A percentile compares a stretch with the other conserved stretches of the same genome.
Evolutionary conservation across 2,329 filamentous ascomycete species (phyloP).

Genomic region (Nemania sp.): DNA sequence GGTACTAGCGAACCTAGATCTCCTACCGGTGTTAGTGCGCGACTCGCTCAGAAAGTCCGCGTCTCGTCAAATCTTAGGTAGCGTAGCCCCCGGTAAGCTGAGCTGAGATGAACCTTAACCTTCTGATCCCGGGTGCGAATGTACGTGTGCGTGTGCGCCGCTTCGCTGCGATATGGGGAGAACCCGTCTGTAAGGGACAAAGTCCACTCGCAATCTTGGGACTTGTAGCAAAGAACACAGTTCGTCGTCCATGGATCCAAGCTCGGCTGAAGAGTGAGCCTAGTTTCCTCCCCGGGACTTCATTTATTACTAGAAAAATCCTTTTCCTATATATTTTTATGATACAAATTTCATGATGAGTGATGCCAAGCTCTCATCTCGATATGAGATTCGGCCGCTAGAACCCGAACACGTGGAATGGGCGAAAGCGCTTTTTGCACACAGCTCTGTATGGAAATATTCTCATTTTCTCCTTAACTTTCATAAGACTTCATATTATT

Average conservation of each 20-base stretch:
- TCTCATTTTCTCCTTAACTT: too few relatives aligned
- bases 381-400: constrained; percentile 34
- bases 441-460: constrained; percentile 32
- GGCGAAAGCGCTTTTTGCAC: constrained; percentile 35
- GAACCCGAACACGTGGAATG: constrained; percentile 30
- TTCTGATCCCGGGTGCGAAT: not conserved
- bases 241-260: not conserved
- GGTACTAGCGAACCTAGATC: constrained; percentile 3
- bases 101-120: constrained; percentile 16
- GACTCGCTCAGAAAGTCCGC: constrained; percentile 15
- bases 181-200: not conserved
- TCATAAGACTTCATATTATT: not conserved
- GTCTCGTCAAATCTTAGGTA: constrained; percentile 4
- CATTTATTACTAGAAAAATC: not conserved
- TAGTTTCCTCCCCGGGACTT: not conserved
- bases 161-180: not conserved
- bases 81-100: not conserved
- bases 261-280: not conserved
- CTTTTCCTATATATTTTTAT: not conserved
- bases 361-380: constrained; percentile 24
- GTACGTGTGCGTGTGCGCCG: not conserved
- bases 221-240: not conserved
- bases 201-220: not conserved
- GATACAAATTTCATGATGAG: constrained; percentile 9
- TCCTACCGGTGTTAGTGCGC: constrained; percentile 9